phyloP scores from a whole-genome alignment of 202 grass and related monocot species.

The Eragrostis tef region DNA sequence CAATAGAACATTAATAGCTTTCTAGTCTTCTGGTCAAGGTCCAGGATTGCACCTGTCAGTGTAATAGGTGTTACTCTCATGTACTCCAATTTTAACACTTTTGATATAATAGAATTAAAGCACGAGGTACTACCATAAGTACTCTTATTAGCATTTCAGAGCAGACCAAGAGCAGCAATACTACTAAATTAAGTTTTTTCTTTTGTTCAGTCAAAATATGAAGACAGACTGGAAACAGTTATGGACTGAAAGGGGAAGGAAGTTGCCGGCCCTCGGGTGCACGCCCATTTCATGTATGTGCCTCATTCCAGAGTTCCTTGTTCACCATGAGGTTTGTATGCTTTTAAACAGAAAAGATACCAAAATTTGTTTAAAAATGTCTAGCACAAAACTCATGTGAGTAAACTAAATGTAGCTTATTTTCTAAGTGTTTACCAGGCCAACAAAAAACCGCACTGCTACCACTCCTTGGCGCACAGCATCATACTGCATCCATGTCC shows the following conservation, averaged over 20 bases:
- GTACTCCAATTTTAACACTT: neutral
- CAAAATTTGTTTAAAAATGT: slow-evolving; percentile 12
- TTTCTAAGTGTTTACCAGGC: slow-evolving; percentile 66
- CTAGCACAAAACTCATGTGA: neutral
- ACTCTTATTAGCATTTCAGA: neutral
- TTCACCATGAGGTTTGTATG: slow-evolving; percentile 93
- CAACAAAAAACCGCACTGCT: slow-evolving; percentile 86
- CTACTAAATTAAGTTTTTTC: neutral
- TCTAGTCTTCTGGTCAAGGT: slow-evolving; percentile 12
- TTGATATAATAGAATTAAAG: neutral
- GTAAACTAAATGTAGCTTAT: slow-evolving; percentile 10
- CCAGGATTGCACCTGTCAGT: slow-evolving; percentile 11
- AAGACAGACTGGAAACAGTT: neutral
- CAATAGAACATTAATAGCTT: slow-evolving; percentile 3
- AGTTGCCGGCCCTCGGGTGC: neutral
- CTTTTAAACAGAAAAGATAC: slow-evolving; percentile 48
- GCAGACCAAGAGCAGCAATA: neutral
- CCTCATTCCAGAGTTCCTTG: slow-evolving; percentile 90
- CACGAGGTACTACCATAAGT: neutral
- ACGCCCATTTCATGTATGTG: slow-evolving; percentile 41
- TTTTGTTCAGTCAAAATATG: neutral
- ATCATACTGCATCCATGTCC: slow-evolving; percentile 98
- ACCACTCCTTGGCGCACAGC: slow-evolving; percentile 63
- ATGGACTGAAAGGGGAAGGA: neutral
- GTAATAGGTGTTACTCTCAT: slow-evolving; percentile 5